phyloP scores from a whole-genome alignment of 306 rosid species.

The Benincasa hispida region DNA sequence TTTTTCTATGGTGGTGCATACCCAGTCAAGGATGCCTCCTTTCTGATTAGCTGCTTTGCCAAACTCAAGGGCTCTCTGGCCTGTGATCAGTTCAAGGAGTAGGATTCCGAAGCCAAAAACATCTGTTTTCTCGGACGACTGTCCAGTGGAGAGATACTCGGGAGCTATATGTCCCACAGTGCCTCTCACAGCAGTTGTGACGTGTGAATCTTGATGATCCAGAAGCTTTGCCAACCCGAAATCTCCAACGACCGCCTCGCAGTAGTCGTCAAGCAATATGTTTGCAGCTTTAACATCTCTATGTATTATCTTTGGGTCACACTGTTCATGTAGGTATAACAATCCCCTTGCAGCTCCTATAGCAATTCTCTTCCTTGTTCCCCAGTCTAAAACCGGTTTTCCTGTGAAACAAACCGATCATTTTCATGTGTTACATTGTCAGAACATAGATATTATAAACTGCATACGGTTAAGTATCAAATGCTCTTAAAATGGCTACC shows the following conservation, averaged over 20 bases:
- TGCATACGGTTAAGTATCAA: not conserved
- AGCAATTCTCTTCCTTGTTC: slow-evolving; percentile 77
- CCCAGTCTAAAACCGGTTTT: slow-evolving; percentile 78
- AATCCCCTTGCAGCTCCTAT: slow-evolving; percentile 88
- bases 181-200: slow-evolving; percentile 92
- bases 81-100: slow-evolving; percentile 82
- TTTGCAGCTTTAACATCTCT: slow-evolving; percentile 97
- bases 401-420: slow-evolving; percentile 17
- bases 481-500: slow-evolving; percentile 20
- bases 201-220: slow-evolving; percentile 92
- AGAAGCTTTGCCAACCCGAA: slow-evolving; percentile 93
- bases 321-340: slow-evolving; percentile 82
- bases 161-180: slow-evolving; percentile 96
- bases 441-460: not conserved
- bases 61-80: slow-evolving; percentile 77
- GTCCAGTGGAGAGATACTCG: slow-evolving; percentile 90
- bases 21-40: slow-evolving; percentile 98
- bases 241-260: slow-evolving; percentile 96
- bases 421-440: not conserved
- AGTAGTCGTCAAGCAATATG: slow-evolving; percentile 80
- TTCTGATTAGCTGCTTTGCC: slow-evolving; percentile 81
- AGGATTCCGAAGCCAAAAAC: slow-evolving; percentile 90
- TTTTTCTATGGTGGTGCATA: slow-evolving; percentile 8
- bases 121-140: slow-evolving; percentile 91
- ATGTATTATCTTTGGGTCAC: slow-evolving; percentile 93